Evolutionary conservation across 1,284 basidiomycete genomes (phyloP).

Genomic region (Rhodotorula sp.): DNA sequence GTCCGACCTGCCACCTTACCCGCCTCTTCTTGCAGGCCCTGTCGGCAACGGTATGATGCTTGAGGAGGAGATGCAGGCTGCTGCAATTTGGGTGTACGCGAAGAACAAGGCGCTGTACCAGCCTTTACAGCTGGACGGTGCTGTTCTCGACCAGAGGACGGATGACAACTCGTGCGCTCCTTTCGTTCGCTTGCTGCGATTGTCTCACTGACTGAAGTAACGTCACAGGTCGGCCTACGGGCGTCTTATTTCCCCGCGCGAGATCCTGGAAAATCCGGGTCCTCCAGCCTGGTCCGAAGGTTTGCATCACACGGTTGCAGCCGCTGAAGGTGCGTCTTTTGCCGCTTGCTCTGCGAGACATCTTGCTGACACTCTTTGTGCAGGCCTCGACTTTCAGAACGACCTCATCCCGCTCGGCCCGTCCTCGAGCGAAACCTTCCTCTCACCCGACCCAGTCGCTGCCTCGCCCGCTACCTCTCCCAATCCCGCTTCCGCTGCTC

Average conservation of each 20-base stretch:
- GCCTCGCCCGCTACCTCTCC: not conserved
- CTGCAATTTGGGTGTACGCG: slow-evolving; percentile 47
- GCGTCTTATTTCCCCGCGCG: slow-evolving; percentile 7
- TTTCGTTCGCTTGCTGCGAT: not conserved
- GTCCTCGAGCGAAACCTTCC: slow-evolving; percentile 9
- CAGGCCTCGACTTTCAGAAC: slow-evolving; percentile 19
- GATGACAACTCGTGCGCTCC: slow-evolving; percentile 34
- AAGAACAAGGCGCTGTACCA: slow-evolving; percentile 50
- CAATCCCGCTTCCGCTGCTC: not conserved
- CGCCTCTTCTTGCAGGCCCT: slow-evolving; percentile 42
- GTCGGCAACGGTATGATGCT: slow-evolving; percentile 49
- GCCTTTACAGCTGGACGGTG: slow-evolving; percentile 48
- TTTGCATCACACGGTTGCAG: slow-evolving; percentile 23
- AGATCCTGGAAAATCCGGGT: slow-evolving; percentile 26
- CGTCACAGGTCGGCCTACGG: slow-evolving; percentile 22
- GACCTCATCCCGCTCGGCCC: slow-evolving; percentile 22
- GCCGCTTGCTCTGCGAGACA: not conserved
- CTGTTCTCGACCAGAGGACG: slow-evolving; percentile 38
- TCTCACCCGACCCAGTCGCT: not conserved
- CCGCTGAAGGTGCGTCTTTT: slow-evolving; percentile 19
- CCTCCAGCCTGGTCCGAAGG: slow-evolving; percentile 1
- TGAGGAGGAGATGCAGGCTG: slow-evolving; percentile 41
- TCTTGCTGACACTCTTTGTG: not conserved
- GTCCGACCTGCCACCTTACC: not conserved
- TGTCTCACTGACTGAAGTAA: not conserved